Evolutionary conservation across 768 basidiomycete species (phyloP).

Genomic region (Galerina marginata): DNA sequence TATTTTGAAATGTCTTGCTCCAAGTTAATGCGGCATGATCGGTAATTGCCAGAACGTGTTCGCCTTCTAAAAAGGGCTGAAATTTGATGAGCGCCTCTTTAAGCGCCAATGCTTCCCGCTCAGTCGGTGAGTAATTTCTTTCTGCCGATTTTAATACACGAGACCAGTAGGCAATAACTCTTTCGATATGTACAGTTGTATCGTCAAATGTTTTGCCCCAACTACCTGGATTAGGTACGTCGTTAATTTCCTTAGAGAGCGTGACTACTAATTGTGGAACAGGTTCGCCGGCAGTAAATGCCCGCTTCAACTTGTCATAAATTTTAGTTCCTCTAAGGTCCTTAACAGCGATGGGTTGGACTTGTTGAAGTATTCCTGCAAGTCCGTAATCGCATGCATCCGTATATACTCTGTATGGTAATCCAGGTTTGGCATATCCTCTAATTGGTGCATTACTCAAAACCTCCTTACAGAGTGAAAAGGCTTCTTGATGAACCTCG

Average conservation of each 20-base stretch:
- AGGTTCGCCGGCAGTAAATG: slow-evolving; percentile 19
- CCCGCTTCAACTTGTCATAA: slow-evolving; percentile 29
- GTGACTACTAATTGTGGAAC: slow-evolving; percentile 28
- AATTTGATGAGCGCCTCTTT: slow-evolving; percentile 45
- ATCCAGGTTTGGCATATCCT: slow-evolving; percentile 32
- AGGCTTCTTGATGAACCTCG: slow-evolving; percentile 30
- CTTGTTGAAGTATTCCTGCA: slow-evolving; percentile 36
- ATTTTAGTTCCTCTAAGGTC: slow-evolving; percentile 33
- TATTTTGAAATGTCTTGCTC: slow-evolving; percentile 42
- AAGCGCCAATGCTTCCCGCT: slow-evolving; percentile 42
- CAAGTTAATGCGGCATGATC: slow-evolving; percentile 42
- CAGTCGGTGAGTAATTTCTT: slow-evolving; percentile 41
- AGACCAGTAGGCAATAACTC: slow-evolving; percentile 24
- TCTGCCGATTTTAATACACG: slow-evolving; percentile 36
- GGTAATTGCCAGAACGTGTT: slow-evolving; percentile 31
- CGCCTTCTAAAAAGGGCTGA: slow-evolving; percentile 41
- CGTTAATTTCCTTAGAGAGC: slow-evolving; percentile 22
- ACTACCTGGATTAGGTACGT: slow-evolving; percentile 16
- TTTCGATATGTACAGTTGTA: slow-evolving; percentile 33
- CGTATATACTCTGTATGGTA: slow-evolving; percentile 40
- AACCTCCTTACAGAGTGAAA: slow-evolving; percentile 31
- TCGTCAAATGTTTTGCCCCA: slow-evolving; percentile 34
- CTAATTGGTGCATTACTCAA: slow-evolving; percentile 36
- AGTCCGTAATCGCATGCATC: slow-evolving; percentile 39
- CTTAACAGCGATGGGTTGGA: slow-evolving; percentile 30